Conservation (phyloP, 2,329 filamentous ascomycete genomes). For the Pseudogymnoascus sp. region DNA sequence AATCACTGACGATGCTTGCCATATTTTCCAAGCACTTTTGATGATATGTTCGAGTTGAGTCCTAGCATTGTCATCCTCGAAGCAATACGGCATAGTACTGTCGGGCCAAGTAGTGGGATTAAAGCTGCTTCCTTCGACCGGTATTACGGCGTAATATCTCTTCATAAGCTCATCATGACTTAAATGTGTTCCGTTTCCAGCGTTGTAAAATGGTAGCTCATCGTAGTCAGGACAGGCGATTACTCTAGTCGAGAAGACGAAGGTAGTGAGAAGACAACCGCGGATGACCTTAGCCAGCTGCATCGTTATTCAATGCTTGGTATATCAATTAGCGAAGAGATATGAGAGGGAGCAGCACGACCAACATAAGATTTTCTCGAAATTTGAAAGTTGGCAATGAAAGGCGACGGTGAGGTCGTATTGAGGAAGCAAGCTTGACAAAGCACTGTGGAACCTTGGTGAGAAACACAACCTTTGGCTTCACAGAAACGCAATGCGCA, state of each 20-base stretch:
- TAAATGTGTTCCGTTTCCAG: neutral
- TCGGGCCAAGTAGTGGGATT: neutral
- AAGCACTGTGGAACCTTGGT: no score
- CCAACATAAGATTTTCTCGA: neutral
- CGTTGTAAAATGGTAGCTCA: neutral
- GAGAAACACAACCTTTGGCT: neutral
- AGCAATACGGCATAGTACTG: constrained; percentile 5
- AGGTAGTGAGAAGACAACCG: neutral
- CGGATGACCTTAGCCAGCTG: neutral
- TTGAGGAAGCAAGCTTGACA: neutral
- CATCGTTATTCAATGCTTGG: neutral
- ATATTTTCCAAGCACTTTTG: neutral
- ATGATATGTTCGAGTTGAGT: neutral
- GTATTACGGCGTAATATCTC: neutral
- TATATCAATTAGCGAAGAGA: neutral
- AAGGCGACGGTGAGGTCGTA: neutral
- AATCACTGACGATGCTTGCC: neutral
- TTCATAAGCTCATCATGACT: neutral
- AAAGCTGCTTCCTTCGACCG: neutral
- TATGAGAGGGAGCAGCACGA: neutral
- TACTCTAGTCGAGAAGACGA: neutral
- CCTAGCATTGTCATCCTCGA: neutral
- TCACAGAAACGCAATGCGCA: neutral
- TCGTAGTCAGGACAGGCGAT: constrained; percentile 1
- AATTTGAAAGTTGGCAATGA: neutral